Base-by-base conservation (phyloP, 1,139 yeast species). In the Sugiyamaella neomexicana region DNA sequence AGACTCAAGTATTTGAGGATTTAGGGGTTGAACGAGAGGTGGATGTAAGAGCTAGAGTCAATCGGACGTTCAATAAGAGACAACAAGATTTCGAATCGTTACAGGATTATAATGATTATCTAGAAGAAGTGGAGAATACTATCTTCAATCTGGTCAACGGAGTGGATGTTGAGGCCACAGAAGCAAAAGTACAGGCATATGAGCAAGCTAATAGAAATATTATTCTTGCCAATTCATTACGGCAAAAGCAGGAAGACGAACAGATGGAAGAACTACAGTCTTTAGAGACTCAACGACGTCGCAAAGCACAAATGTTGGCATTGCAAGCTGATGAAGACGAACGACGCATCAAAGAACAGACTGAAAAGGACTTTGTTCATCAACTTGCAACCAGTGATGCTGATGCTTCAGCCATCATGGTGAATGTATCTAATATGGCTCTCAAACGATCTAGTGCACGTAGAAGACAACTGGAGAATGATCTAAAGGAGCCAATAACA, bases 1-100 rank as follows among this genome's bases (percentile, higher is more conserved):
- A 93, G 72, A 81, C 89, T 46, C 99, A 93, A 72, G 80, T 89
- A 3, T 93, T 93, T 69, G 97, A 91, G 62, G 98, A 93, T 70
- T 81, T 93, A 40, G 77, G 72, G 9, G 96, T 93, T 10, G 99
- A 95, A 70, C 79, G 86, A 60, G 99, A 93, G 67, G 89, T 95
- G 43, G 99, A 93, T 71, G 83, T 91, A 36, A 79, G 99, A 54
- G 85, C 85, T 62, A 75, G 95, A 56, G 91, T 95, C 13, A 77
- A 80, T 60, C 78, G 79, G 55, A 86, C 91, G 32, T 91, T 86
- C 72, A 93, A 93, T 70, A 86, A 88, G 68, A 83, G 88, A 1
- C 81, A 83, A 60, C 85, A 82, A 50, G 96, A 90, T 65, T 93
- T 93, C 65, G 75, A 68, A 2, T 68, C 76, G 15, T 71, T 86